Percentiles rank a stretch among this genome's conserved stretches.
phyloP scores from a whole-genome alignment of 805 yeast genomes.

The Saccharomyces mikatae region DNA sequence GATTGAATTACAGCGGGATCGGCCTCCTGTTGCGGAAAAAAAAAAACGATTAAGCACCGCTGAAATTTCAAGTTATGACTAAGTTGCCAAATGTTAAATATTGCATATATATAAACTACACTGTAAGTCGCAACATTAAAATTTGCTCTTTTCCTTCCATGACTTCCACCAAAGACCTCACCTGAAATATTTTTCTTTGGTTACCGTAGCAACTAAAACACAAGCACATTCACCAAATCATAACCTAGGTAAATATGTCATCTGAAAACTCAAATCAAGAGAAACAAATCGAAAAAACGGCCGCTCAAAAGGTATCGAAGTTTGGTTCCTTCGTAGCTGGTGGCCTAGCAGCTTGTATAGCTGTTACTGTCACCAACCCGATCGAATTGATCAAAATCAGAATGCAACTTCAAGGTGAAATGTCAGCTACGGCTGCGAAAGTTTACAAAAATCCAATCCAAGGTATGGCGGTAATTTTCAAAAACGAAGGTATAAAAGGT shows the following conservation, averaged over 20 bases:
- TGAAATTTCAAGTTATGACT: neutral
- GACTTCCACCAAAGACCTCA: neutral
- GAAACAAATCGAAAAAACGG: conserved; percentile 30
- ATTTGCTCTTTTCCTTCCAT: neutral
- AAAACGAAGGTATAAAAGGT: conserved; percentile 80
- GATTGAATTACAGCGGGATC: neutral
- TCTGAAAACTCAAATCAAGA: conserved; percentile 7
- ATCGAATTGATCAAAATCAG: conserved; percentile 90
- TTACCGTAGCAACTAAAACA: conserved; percentile 1
- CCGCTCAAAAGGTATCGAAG: conserved; percentile 55
- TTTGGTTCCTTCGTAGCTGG: conserved; percentile 84
- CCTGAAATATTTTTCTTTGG: neutral
- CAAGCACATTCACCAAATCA: neutral
- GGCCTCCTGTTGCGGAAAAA: neutral
- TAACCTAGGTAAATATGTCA: conserved; percentile 1
- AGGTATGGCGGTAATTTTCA: conserved; percentile 63
- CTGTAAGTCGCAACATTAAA: neutral
- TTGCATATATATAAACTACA: neutral
- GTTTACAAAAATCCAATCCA: conserved; percentile 80
- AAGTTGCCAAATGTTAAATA: neutral
- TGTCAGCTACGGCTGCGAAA: conserved; percentile 43
- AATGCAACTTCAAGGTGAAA: conserved; percentile 95
- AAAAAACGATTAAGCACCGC: neutral
- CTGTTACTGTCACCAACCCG: conserved; percentile 94
- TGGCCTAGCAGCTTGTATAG: conserved; percentile 93